Percentiles rank a stretch among this genome's conserved stretches.
phyloP scores from a whole-genome alignment of 305 asterid species.

The Solanum hybrid region DNA sequence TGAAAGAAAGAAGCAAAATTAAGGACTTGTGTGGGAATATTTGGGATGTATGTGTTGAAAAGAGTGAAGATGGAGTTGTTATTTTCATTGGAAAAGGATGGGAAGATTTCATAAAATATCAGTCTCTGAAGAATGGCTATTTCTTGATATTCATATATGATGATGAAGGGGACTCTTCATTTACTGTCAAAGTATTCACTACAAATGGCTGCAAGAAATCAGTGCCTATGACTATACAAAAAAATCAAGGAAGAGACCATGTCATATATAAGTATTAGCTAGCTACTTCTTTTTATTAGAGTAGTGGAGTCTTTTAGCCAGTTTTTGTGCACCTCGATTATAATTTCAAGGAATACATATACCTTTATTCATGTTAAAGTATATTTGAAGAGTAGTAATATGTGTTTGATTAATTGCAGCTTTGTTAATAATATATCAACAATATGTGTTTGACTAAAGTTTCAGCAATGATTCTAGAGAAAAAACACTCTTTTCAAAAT shows the following conservation, averaged over 20 bases:
- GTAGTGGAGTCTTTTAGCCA: no score
- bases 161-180: constrained; percentile 4
- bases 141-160: constrained; percentile 26
- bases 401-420: not conserved
- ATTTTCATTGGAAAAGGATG: constrained; percentile 20
- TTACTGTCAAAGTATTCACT: constrained; percentile 21
- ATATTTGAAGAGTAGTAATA: not conserved
- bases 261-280: not conserved
- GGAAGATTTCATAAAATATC: constrained; percentile 22
- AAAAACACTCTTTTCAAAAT: not conserved
- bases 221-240: not conserved
- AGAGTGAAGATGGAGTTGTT: not conserved
- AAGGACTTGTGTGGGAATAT: constrained; percentile 12
- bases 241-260: not conserved
- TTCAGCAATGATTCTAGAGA: not conserved
- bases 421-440: not conserved
- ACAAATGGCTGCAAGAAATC: constrained; percentile 26
- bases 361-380: not conserved
- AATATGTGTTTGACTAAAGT: not conserved
- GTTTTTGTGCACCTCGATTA: not conserved
- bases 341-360: no score
- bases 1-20: not conserved
- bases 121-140: constrained; percentile 22
- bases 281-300: no score
- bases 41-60: not conserved